Base-by-base conservation (phyloP, 768 basidiomycete genomes). In the Leccinum pellstonianum region DNA sequence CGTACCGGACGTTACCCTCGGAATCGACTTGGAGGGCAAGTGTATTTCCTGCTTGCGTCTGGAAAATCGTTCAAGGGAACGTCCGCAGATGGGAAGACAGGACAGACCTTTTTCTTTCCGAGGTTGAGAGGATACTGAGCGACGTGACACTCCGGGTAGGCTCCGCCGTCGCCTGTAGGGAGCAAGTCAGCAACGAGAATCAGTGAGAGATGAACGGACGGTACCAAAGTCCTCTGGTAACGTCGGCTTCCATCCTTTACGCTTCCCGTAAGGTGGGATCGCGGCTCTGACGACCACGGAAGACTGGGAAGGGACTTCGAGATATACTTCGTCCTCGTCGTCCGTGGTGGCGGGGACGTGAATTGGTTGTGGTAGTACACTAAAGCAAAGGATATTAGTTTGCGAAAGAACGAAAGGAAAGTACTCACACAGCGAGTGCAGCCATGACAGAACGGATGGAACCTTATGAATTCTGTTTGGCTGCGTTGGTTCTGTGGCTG, bases 51-150 rank as follows among this genome's bases (percentile, higher is more conserved):
- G 91, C 87, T 5, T 91, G 87, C 1, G 91, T 87, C 93, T 96
- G 61, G 7, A 21, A 31, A 38, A 62, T n/a, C 35, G 49, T 23
- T 65, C 19, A 54, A 38, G 19, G 35, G 37, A 38, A 25, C 27
- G 60, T 29, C 17, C 37, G 35, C 33, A 29, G 33, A 33, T 29
- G 2, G 25, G 7, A 10, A 52, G 10, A 51, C 29, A 3, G 4
- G 7, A 70, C 85, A 63, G 55, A 88, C 94, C 85, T 95, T 95
- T 83, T 97, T 97, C 77, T 85, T 84, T 57, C 96, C 96, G 83
- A 99, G 87, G 58, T 93, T 93, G 62, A 98, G 74, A 11, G 96
- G 96, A 78, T 97, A 99, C 73, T 99, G 96, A 6, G 97, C 97
- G 55, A 96, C 79, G 81, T 95, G 94, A 74, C 95, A 98, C 78